A percentile compares a stretch with the other conserved stretches of the same genome.
These are phyloP conservation scores for Solanum chaucha DNA, from an alignment of 257 asterid species.

Conservation along the genomic window DNA sequence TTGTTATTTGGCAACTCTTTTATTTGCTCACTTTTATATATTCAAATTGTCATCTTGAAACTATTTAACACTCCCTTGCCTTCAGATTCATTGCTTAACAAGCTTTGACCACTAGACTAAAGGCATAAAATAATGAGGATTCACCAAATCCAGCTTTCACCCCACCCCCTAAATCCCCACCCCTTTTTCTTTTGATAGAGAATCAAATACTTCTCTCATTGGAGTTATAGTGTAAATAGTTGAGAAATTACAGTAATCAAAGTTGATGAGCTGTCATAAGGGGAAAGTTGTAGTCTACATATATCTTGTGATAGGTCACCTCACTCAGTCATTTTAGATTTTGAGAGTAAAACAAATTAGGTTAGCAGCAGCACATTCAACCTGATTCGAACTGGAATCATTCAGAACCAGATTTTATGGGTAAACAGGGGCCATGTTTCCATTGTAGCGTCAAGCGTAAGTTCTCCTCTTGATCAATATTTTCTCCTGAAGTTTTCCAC, in stretches of 20 bases:
- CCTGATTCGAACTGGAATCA: neutral
- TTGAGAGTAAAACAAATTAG: neutral
- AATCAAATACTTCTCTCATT: neutral
- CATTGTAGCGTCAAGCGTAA: constrained; percentile 6
- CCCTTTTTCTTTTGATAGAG: neutral
- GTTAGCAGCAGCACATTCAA: neutral
- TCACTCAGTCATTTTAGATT: neutral
- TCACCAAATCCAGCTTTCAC: neutral
- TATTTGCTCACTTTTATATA: neutral
- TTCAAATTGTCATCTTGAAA: neutral
- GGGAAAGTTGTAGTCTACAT: neutral
- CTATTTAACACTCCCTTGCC: neutral
- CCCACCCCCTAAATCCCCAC: neutral
- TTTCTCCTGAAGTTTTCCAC: neutral
- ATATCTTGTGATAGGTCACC: neutral
- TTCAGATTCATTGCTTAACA: neutral
- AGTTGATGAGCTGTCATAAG: neutral
- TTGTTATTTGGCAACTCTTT: neutral
- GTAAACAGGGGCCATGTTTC: constrained; percentile 12
- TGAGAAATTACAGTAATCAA: neutral
- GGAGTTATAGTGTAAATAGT: neutral
- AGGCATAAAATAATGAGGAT: neutral
- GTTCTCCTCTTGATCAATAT: neutral
- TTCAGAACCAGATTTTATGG: constrained; percentile 2
- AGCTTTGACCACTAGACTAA: neutral